Evolutionary conservation across 2,329 filamentous ascomycete genomes (phyloP).

Genomic region (Rhinocladiella mackenziei): DNA sequence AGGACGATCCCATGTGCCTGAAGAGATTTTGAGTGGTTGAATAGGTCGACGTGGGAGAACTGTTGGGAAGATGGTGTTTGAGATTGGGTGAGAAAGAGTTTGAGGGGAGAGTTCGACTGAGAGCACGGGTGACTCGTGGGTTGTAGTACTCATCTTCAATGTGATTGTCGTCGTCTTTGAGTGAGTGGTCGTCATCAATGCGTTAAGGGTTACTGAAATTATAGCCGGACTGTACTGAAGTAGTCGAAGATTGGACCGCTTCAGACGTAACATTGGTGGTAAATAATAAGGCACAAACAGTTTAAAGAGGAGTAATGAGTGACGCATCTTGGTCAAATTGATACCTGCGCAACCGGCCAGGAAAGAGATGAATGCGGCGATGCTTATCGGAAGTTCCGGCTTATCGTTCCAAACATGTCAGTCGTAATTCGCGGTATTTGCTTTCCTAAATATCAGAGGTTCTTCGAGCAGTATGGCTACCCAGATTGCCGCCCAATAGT

Average conservation of each 20-base stretch:
- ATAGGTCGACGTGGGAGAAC: slow-evolving; percentile 5
- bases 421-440: too few relatives aligned
- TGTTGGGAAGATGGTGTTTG: slow-evolving; percentile 10
- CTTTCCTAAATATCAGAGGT: too few relatives aligned
- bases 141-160: neutral
- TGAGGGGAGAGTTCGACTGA: slow-evolving; percentile 1
- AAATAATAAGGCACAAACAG: slow-evolving; percentile 12
- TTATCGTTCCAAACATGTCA: too few relatives aligned
- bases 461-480: too few relatives aligned
- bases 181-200: neutral
- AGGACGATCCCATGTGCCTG: slow-evolving; percentile 10
- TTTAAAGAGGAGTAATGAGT: slow-evolving; percentile 7
- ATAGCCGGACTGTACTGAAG: neutral
- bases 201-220: neutral
- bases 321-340: slow-evolving; percentile 5
- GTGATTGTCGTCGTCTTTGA: slow-evolving; percentile 2
- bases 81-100: slow-evolving; percentile 8
- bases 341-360: neutral
- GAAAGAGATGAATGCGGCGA: neutral
- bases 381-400: too few relatives aligned
- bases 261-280: neutral
- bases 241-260: slow-evolving; percentile 1
- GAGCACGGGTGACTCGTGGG: neutral
- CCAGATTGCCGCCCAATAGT: too few relatives aligned
- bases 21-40: slow-evolving; percentile 6